These are phyloP conservation scores for Pedinophyceae sp. DNA, from an alignment of 139 green algal genomes.

Conservation along the genomic window DNA sequence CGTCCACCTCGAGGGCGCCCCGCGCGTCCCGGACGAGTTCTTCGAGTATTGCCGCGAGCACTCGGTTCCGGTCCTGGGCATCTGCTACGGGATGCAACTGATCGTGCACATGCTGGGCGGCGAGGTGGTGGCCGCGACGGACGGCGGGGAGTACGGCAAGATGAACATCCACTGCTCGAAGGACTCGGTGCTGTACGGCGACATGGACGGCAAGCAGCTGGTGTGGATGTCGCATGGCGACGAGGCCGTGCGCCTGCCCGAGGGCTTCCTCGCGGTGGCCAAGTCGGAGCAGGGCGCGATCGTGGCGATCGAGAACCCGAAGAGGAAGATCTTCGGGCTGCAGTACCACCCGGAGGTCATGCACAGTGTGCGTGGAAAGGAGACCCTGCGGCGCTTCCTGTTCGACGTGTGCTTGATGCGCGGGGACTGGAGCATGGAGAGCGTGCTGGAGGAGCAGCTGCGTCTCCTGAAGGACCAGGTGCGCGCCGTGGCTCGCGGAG, in stretches of 20 bases:
- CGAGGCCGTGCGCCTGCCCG: constrained; percentile 66
- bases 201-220: constrained; percentile 25
- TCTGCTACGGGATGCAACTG: constrained; percentile 97
- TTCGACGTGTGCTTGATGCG: constrained; percentile 53
- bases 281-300: constrained; percentile 58
- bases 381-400: constrained; percentile 79
- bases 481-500: neutral
- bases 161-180: constrained; percentile 68
- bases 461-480: constrained; percentile 92
- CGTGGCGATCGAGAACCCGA: constrained; percentile 78
- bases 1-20: constrained; percentile 77
- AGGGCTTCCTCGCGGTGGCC: constrained; percentile 66
- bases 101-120: constrained; percentile 57
- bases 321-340: constrained; percentile 73
- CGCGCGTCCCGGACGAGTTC: constrained; percentile 66
- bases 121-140: constrained; percentile 42
- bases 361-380: constrained; percentile 70
- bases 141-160: constrained; percentile 87
- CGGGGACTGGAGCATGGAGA: constrained; percentile 87
- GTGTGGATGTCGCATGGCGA: constrained; percentile 99
- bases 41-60: constrained; percentile 49
- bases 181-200: constrained; percentile 45
- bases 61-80: constrained; percentile 75
- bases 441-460: constrained; percentile 88
- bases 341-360: constrained; percentile 95